Base-by-base conservation (phyloP, 257 asterid species). In the Solanum appendiculatum region DNA sequence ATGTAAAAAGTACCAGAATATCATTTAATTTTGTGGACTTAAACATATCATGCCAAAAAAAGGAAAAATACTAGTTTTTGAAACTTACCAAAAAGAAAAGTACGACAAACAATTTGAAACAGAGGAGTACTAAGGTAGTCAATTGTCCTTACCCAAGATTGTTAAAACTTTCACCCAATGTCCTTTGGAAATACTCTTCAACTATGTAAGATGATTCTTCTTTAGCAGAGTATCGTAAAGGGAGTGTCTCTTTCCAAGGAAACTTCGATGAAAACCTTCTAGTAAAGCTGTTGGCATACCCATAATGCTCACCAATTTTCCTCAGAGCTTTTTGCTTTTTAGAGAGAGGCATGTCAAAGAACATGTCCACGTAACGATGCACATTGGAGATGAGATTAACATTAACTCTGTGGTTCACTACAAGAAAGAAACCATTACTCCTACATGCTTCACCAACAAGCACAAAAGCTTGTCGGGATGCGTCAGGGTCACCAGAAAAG, bases 401-500 rank as follows among this genome's bases (percentile, higher is more conserved):
- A 15, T 94, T 91, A 5, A 96, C 93, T 0, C 96, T 97, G 31
- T 95, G 98, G 60, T 94, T 96, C 12, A 88, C 93, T 9, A 94
- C 98, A 8, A 94, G 88, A 82, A 96, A 96, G 91, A 96, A 96
- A 0, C 98, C 98, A 36, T 94, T 98, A 58, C 91, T 85, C 13
- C 36, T n/a, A 69, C 98, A 94, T 0, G 98, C 97, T 31, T 93
- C 92, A 3, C 98, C 97, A 0, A 96, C 94, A 12, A 91, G 91
- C 66, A 58, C 58, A 3, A 94, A 88, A 0, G 96, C 97, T 44
- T 86, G 86, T 2, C 44, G 12, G 42, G 93, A 82, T 3, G 93
- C 94, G 4, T 4, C 64, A 16, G 92, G 89, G 89, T 92, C 89
- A 51, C 96, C 96, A 15, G 97, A 96, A 86, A 95, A 94, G 87